Base-by-base conservation (phyloP, 805 yeast genomes). In the Spathaspora gorwiae region DNA sequence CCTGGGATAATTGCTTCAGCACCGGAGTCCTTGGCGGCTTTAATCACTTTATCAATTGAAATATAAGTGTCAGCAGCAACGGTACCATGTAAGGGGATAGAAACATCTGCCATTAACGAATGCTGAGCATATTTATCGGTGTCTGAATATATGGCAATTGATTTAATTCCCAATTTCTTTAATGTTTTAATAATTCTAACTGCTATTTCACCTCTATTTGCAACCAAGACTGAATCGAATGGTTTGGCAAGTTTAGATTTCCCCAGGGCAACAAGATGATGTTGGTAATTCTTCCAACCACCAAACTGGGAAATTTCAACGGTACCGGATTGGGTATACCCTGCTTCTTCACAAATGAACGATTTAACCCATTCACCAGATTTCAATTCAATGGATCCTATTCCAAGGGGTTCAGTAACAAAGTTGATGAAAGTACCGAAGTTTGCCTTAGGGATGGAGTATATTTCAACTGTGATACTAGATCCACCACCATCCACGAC, bases 1-100 rank as follows among this genome's bases (percentile, higher is more conserved):
- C 99, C 99, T 6, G 99, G 99, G 52, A 94, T 86, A 52, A 92
- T 90, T n/a, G 97, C 98, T 62, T 94, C 87, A 31, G 97, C 87
- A 6, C 83, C 83, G 0, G 95, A 76, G 43, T 76, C 74, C 61
- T 87, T 87, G 41, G 97, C 96, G 7, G 96, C 97, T 33, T 75
- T 73, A 37, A 92, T 75, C 49, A 92, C 86, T 70, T 92, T 90
- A 35, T 90, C 95, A 51, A 85, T 79, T 54, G 84, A 78, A 55
- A 92, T 76, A 64, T 92, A 92, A 1, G 98, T 90, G 62, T 92
- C 95, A 19, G 96, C 90, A 14, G 97, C 95, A 31, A 90, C 79
- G 1, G 70, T 68, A 32, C 98, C 98, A 53, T 84, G 75, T 52
- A 92, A 71, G 30, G 94, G 82, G 37, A 90, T 73, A 6, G 95